phyloP scores from a whole-genome alignment of 2,329 filamentous ascomycete genomes.

The Colletotrichum scovillei region DNA sequence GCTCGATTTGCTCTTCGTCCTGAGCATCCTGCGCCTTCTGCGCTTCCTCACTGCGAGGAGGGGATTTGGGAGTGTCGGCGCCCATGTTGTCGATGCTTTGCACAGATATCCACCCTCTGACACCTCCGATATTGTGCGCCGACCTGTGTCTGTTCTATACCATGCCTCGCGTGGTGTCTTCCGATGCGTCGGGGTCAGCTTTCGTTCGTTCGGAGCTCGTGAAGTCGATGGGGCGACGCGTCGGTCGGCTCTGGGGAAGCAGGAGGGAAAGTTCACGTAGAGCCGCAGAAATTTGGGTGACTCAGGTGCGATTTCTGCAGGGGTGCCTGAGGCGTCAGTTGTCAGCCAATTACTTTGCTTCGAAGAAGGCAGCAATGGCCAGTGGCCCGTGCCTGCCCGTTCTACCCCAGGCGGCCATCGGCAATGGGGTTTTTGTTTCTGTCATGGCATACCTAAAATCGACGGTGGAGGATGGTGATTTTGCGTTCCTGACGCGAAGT shows the following conservation, averaged over 20 bases:
- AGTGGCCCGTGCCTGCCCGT: constrained; percentile 27
- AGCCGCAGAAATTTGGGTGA: constrained; percentile 37
- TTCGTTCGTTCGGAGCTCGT: constrained; percentile 28
- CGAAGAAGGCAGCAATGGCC: constrained; percentile 8
- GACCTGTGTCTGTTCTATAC: constrained; percentile 24
- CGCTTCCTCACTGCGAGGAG: constrained; percentile 48
- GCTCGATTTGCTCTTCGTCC: constrained; percentile 61
- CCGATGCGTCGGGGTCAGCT: constrained; percentile 18
- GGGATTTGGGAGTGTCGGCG: constrained; percentile 36
- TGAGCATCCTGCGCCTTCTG: constrained; percentile 58
- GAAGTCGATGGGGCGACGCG: constrained; percentile 34
- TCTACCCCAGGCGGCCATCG: constrained; percentile 22
- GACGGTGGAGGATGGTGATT: background rate
- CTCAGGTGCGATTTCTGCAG: constrained; percentile 36
- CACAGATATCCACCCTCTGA: constrained; percentile 27
- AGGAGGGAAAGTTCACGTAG: constrained; percentile 38
- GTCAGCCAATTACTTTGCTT: constrained; percentile 27
- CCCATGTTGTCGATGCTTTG: constrained; percentile 32
- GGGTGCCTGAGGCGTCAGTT: constrained; percentile 32
- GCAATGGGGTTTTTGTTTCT: constrained; percentile 9
- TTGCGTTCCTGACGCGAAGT: background rate
- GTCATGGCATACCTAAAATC: constrained; percentile 31
- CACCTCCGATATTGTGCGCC: constrained; percentile 32
- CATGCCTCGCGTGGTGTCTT: constrained; percentile 29
- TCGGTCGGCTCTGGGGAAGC: constrained; percentile 31